A percentile compares a stretch with the other conserved stretches of the same genome.
phyloP scores from a whole-genome alignment of 805 yeast genomes.

The Kazachstania kunashirensis region DNA sequence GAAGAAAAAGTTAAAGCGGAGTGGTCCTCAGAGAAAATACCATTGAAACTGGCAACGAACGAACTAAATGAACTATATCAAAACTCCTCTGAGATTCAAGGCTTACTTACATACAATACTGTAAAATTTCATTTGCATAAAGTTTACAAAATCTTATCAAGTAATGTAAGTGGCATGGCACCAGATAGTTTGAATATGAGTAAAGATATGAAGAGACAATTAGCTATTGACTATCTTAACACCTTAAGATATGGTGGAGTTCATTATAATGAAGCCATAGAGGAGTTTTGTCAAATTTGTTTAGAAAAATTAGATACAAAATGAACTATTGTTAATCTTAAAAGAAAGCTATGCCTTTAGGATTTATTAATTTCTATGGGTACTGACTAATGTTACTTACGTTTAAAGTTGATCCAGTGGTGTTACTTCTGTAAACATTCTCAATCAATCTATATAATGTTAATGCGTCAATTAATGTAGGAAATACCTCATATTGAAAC shows the following conservation, averaged over 20 bases:
- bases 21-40: too few relatives aligned
- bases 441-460: slow-evolving; percentile 12
- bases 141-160: slow-evolving; percentile 37
- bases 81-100: slow-evolving; percentile 34
- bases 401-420: slow-evolving; percentile 5
- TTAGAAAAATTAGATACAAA: slow-evolving; percentile 6
- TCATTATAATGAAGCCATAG: slow-evolving; percentile 52
- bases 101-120: slow-evolving; percentile 36
- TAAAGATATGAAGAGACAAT: slow-evolving; percentile 33
- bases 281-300: slow-evolving; percentile 44
- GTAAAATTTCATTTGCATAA: slow-evolving; percentile 48
- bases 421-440: slow-evolving; percentile 11
- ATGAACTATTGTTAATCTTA: not conserved
- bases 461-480: slow-evolving; percentile 18
- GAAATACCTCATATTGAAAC: slow-evolving; percentile 12
- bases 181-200: slow-evolving; percentile 7
- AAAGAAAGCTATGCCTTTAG: not conserved
- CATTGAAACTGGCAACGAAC: too few relatives aligned
- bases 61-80: slow-evolving; percentile 28
- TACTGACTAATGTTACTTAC: slow-evolving; percentile 6
- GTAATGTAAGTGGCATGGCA: slow-evolving; percentile 11
- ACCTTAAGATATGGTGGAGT: slow-evolving; percentile 49
- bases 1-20: too few relatives aligned
- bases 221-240: slow-evolving; percentile 48
- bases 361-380: not conserved